Evolutionary conservation across 495 filamentous ascomycete species (phyloP).

Genomic region (Clavariopsis aquatica): DNA sequence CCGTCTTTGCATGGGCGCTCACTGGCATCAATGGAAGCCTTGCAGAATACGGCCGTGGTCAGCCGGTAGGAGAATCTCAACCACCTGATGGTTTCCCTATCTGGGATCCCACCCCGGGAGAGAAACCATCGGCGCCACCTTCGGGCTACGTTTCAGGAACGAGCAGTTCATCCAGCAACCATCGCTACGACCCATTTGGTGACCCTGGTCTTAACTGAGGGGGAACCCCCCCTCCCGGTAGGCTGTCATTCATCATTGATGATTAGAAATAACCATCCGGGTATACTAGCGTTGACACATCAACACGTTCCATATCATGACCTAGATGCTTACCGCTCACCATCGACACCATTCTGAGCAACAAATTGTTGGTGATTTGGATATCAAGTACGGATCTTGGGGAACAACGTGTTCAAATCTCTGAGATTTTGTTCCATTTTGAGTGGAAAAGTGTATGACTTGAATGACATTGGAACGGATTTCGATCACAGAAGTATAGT

Average conservation of each 20-base stretch:
- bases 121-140: conserved; percentile 18
- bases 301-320: background rate
- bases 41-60: conserved; percentile 63
- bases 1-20: conserved; percentile 80
- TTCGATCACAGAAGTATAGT: background rate
- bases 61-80: conserved; percentile 59
- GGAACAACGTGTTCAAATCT: background rate
- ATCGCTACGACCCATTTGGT: conserved; percentile 29
- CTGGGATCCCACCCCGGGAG: conserved; percentile 44
- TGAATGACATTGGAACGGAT: background rate
- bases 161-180: conserved; percentile 21
- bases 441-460: background rate
- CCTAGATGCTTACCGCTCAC: background rate
- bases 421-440: background rate
- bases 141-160: conserved; percentile 30
- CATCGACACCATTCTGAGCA: background rate
- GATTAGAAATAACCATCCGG: too few relatives aligned
- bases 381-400: background rate
- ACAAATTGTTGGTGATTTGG: background rate
- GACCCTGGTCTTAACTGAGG: conserved; percentile 27
- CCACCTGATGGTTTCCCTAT: conserved; percentile 59
- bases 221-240: background rate
- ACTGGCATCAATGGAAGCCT: conserved; percentile 79
- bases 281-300: background rate
- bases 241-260: background rate